Evolutionary conservation across 2,329 filamentous ascomycete genomes (phyloP), one percentile per base, ranked within the genome.

Genomic region (Phoma herbarum): DNA sequence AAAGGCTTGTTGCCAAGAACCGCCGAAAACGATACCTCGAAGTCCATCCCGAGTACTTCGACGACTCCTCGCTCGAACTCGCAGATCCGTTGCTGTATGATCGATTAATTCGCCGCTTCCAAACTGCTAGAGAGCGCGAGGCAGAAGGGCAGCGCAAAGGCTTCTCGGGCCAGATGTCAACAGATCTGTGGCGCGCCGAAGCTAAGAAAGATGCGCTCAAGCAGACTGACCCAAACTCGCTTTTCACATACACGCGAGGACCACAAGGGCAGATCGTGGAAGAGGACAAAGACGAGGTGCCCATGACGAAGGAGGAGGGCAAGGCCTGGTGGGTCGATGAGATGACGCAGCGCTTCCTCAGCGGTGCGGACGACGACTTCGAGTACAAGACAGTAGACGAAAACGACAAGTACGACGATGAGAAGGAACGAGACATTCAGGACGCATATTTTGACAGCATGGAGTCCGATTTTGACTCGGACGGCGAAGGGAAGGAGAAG

Each of bases 361-460:
- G 83, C 20, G 93, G 93, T 0, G 83, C 84, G 6, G 93, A 96
- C 70, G 82, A 84, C 1, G 92, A 96, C 46, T 94, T 96, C 68
- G 89, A 94, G 61, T 97, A 96, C 72, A 75, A 69, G 1, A 68
- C 64, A 2, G 88, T 96, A 5, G 93, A 97, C 71, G 79, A 80
- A 33, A 88, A 90, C 69, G 88, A 92, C 28, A 87, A 88, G 20
- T 88, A 87, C 55, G 92, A 96, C 73, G 86, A 88, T 76, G 81
- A 86, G 80, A 83, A 85, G 64, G 83, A 83, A 62, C 78, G 82
- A n/a, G 87, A 89, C 51, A 80, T 81, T 14, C 84, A 94, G 75
- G 91, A 96, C 35, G 83, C 83, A 20, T 96, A 91, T 81, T 93
- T 96, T 71, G 91, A 93, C 22, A 87, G 88, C 6, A 90, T 96